Conservation (phyloP, 306 rosid genomes). For the Cucurbita pepo region DNA sequence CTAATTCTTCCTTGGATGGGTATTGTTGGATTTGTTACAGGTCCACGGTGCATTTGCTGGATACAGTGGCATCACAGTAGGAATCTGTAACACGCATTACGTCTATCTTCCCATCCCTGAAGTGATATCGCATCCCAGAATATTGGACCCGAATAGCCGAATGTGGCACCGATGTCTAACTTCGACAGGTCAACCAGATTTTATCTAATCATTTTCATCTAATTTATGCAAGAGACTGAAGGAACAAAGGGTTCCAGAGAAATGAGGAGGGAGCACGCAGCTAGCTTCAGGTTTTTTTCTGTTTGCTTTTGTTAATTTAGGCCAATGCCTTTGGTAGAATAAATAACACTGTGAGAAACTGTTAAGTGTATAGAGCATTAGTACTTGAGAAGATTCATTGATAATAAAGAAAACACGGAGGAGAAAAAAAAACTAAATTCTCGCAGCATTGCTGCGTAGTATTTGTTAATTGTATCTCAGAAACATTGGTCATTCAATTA, state of each 20-base stretch:
- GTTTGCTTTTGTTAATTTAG: neutral
- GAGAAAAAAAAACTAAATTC: neutral
- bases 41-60: constrained; percentile 99
- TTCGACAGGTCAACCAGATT: constrained; percentile 97
- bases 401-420: neutral
- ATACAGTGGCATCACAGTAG: constrained; percentile 86
- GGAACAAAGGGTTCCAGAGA: neutral
- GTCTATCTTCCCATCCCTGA: constrained; percentile 89
- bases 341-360: neutral
- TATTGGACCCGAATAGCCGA: constrained; percentile 82
- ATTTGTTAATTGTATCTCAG: neutral
- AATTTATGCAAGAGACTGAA: constrained; percentile 11
- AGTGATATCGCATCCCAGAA: constrained; percentile 74
- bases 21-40: constrained; percentile 17
- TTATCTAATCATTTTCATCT: constrained; percentile 17
- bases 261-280: neutral
- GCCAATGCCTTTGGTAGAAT: neutral
- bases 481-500: neutral
- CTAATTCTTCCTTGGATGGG: neutral
- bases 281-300: neutral
- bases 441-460: neutral
- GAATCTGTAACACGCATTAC: constrained; percentile 90
- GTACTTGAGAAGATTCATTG: neutral
- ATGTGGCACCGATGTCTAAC: constrained; percentile 99
- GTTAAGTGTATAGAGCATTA: neutral